These are phyloP conservation scores for Thermochaetoides thermophila DNA, from an alignment of 495 filamentous ascomycete species.

Conservation along the genomic window DNA sequence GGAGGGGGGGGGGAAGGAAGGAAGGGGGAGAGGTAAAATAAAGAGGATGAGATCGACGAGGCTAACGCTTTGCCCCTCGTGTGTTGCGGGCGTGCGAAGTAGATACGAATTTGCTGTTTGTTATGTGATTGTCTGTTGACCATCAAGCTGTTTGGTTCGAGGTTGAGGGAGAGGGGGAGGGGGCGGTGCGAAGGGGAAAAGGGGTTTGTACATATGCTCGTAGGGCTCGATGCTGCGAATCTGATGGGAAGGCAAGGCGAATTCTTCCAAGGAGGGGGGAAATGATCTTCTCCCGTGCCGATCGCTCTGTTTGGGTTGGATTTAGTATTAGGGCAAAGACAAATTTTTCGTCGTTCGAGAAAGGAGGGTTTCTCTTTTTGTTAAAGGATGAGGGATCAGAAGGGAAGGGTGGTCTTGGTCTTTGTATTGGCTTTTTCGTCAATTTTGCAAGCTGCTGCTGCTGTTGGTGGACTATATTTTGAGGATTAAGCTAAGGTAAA, in stretches of 20 bases:
- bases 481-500: no score
- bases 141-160: background rate
- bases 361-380: background rate
- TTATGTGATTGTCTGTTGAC: slow-evolving; percentile 30
- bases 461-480: no score
- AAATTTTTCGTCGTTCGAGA: background rate
- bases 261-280: background rate
- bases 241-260: background rate
- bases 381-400: background rate
- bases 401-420: background rate
- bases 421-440: no score
- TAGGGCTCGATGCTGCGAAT: background rate
- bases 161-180: background rate
- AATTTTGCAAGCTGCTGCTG: no score
- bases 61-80: slow-evolving; percentile 3
- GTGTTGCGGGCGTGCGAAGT: slow-evolving; percentile 2
- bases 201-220: background rate
- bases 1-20: background rate
- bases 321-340: background rate
- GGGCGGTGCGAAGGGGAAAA: background rate
- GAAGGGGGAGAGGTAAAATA: background rate
- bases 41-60: background rate
- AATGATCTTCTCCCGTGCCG: no score
- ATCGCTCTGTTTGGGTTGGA: no score
- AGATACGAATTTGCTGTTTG: slow-evolving; percentile 39